Evolutionary conservation across 495 filamentous ascomycete genomes (phyloP).

Genomic region (Wilcoxina mikolae): DNA sequence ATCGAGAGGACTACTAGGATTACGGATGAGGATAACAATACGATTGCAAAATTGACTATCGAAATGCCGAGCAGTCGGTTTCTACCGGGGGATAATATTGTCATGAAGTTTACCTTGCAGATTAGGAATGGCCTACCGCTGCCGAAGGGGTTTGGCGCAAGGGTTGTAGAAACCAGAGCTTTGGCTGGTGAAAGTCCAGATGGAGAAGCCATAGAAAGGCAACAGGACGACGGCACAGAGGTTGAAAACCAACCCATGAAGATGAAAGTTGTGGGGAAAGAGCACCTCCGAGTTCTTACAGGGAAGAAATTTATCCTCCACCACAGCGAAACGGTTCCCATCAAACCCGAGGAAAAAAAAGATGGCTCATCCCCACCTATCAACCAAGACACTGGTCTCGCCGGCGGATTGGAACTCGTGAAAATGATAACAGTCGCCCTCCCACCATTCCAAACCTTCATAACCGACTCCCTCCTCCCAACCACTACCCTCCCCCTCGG

Average conservation of each 20-base stretch:
- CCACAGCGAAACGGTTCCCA: conserved; percentile 7
- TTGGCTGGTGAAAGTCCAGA: conserved; percentile 4
- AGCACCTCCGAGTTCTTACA: conserved; percentile 19
- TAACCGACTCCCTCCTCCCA: conserved; percentile 23
- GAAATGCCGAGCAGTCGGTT: conserved; percentile 25
- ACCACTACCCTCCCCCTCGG: conserved; percentile 27
- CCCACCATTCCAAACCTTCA: conserved; percentile 24
- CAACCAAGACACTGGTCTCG: background rate
- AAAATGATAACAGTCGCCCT: conserved; percentile 19
- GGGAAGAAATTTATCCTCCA: conserved; percentile 17
- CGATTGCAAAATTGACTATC: conserved; percentile 22
- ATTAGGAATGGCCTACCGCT: conserved; percentile 13
- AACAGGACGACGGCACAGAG: conserved; percentile 12
- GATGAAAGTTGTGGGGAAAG: conserved; percentile 15
- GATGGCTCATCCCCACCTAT: too few species aligned
- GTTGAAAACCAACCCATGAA: conserved; percentile 5
- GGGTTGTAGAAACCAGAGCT: conserved; percentile 20
- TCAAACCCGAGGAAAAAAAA: background rate
- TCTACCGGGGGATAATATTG: conserved; percentile 24
- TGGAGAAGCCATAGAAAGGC: background rate
- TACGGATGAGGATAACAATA: conserved; percentile 22
- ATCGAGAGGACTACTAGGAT: conserved; percentile 14
- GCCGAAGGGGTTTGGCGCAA: conserved; percentile 21
- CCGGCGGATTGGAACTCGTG: conserved; percentile 15
- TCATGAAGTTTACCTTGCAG: conserved; percentile 13